A percentile compares a stretch with the other conserved stretches of the same genome.
Conservation (phyloP, 2,329 filamentous ascomycete species). For the Talaromyces sp. region DNA sequence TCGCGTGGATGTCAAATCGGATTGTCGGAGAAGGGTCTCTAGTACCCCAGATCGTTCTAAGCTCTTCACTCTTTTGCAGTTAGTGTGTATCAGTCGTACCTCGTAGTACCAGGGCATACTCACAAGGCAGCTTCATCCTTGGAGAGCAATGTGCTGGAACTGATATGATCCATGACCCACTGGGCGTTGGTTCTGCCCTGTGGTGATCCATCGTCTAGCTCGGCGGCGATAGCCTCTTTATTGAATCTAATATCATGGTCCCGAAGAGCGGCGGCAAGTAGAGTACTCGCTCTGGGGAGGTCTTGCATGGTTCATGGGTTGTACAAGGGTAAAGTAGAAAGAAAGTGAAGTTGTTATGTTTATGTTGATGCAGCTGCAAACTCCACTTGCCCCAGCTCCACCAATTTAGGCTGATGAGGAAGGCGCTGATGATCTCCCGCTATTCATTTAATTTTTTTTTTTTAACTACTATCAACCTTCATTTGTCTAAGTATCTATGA, state of each 20-base stretch:
- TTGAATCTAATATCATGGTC: constrained; percentile 30
- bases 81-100: not conserved
- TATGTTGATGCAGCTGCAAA: constrained; percentile 1
- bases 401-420: not conserved
- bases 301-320: constrained; percentile 16
- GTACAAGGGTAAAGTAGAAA: not conserved
- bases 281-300: constrained; percentile 13
- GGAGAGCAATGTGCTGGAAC: constrained; percentile 35
- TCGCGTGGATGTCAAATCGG: constrained; percentile 30
- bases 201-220: constrained; percentile 23
- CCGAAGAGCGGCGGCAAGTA: constrained; percentile 28
- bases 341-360: not conserved
- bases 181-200: constrained; percentile 22
- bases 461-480: not conserved
- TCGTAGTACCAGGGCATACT: not conserved
- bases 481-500: not conserved
- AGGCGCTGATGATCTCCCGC: not conserved
- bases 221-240: constrained; percentile 28
- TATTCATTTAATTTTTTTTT: not conserved
- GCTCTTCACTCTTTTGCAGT: constrained; percentile 22
- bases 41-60: constrained; percentile 33
- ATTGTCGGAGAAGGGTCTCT: constrained; percentile 26
- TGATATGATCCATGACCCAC: constrained; percentile 34
- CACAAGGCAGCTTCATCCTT: constrained; percentile 40
- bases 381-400: constrained; percentile 2